Evolutionary conservation across 2,329 filamentous ascomycete species (phyloP).

Genomic region (Kalmusia sp.): DNA sequence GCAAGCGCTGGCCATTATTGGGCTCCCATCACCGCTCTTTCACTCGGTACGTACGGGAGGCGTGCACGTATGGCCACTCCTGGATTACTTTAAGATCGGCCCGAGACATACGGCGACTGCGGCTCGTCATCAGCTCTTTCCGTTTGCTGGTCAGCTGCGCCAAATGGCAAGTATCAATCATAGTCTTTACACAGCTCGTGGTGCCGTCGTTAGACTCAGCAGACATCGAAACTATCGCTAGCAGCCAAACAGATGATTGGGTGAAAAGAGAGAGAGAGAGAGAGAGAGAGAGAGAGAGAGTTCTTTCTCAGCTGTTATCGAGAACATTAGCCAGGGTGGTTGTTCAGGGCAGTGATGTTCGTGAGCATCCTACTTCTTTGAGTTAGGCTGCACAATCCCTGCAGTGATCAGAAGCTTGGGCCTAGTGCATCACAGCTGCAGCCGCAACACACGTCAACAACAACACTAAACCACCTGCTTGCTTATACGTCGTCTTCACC

Average conservation of each 20-base stretch:
- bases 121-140: not conserved
- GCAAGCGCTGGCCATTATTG: not conserved
- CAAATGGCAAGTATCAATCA: not conserved
- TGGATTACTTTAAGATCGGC: not conserved
- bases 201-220: not conserved
- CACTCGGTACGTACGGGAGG: not conserved
- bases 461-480: not conserved
- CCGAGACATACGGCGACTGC: not conserved
- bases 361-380: not conserved
- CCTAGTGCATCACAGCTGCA: conserved; percentile 2
- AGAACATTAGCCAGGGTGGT: no score
- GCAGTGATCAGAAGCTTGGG: conserved; percentile 10
- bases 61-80: no score
- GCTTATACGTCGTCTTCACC: not conserved
- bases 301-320: no score
- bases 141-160: not conserved
- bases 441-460: not conserved
- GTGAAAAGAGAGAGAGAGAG: no score
- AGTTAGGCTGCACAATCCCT: conserved; percentile 8
- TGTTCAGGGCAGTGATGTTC: not conserved
- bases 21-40: no score
- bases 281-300: no score
- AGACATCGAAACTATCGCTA: no score
- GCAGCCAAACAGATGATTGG: no score
- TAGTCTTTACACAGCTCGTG: not conserved